Percentiles rank a stretch among this genome's conserved stretches.
These are phyloP conservation scores for Pyracantha coccinea DNA, from an alignment of 331 rosid species.

Conservation along the genomic window DNA sequence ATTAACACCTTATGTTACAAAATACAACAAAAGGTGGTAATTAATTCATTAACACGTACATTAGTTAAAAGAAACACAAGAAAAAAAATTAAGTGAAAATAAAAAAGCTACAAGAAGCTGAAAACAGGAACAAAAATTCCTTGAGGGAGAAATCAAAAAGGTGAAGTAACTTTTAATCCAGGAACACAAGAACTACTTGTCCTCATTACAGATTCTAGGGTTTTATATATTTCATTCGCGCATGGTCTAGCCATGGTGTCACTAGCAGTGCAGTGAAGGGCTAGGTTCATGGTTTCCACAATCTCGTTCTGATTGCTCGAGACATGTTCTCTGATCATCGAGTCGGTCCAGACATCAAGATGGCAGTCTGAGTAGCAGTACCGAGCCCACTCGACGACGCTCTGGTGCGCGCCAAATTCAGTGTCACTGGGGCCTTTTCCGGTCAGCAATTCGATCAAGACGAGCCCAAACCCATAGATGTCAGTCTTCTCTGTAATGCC, in stretches of 20 bases:
- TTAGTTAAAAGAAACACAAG: conserved; percentile 13
- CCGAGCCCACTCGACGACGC: conserved; percentile 81
- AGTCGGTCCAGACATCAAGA: conserved; percentile 67
- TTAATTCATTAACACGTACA: conserved; percentile 26
- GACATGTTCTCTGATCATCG: conserved; percentile 33
- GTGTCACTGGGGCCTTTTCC: conserved; percentile 54
- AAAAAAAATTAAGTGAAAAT: not conserved
- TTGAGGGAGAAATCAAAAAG: not conserved
- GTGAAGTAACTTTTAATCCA: conserved; percentile 17
- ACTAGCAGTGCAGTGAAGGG: conserved; percentile 63
- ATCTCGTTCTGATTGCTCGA: conserved; percentile 34
- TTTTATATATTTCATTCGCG: conserved; percentile 43
- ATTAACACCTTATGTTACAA: conserved; percentile 29
- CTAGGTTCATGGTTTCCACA: conserved; percentile 68
- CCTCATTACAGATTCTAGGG: conserved; percentile 31
- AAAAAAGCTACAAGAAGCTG: not conserved
- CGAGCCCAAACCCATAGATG: conserved; percentile 58
- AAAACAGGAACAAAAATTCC: conserved; percentile 9
- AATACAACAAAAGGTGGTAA: conserved; percentile 25
- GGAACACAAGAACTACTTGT: conserved; percentile 33
- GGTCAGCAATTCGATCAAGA: conserved; percentile 63
- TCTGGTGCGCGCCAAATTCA: conserved; percentile 37
- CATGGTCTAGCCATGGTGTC: conserved; percentile 79
- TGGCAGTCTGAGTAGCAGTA: conserved; percentile 68
- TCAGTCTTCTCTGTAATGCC: conserved; percentile 51